Evolutionary conservation across 495 filamentous ascomycete genomes (phyloP).

Genomic region (Podospora didyma): DNA sequence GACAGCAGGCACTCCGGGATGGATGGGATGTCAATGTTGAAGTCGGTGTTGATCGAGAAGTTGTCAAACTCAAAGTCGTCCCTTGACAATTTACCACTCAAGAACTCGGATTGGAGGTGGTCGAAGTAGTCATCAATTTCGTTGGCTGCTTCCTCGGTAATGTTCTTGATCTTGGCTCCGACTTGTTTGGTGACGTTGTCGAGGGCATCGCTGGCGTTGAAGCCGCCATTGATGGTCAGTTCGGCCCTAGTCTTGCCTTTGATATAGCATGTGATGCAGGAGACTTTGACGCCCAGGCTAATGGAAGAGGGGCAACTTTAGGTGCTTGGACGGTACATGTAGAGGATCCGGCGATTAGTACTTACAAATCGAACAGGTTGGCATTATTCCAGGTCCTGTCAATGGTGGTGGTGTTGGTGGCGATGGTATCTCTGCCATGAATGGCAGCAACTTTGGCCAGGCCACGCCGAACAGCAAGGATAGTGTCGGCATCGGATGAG

Average conservation of each 20-base stretch:
- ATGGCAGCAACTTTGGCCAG: not conserved
- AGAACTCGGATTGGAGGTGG: slow-evolving; percentile 26
- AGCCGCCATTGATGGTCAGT: slow-evolving; percentile 31
- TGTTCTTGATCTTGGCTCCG: slow-evolving; percentile 6
- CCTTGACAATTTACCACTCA: not conserved
- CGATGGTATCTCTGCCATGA: not conserved
- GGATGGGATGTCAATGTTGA: slow-evolving; percentile 36
- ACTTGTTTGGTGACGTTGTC: slow-evolving; percentile 8
- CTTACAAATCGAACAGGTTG: slow-evolving; percentile 8
- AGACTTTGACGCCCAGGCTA: slow-evolving; percentile 30
- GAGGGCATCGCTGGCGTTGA: slow-evolving; percentile 33
- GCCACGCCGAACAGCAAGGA: not conserved
- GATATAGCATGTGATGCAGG: slow-evolving; percentile 50
- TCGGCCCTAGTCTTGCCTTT: slow-evolving; percentile 41
- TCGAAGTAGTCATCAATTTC: slow-evolving; percentile 9
- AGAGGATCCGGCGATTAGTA: not conserved
- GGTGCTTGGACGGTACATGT: too few species aligned
- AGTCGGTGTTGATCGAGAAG: slow-evolving; percentile 22
- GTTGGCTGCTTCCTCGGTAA: not conserved
- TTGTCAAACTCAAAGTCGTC: slow-evolving; percentile 19
- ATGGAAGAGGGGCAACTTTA: too few species aligned
- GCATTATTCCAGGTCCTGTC: slow-evolving; percentile 7
- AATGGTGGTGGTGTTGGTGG: slow-evolving; percentile 2
- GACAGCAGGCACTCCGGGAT: slow-evolving; percentile 39
- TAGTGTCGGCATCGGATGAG: not conserved